Base-by-base conservation (phyloP, 768 basidiomycete genomes). In the Wakefieldia striispora region DNA sequence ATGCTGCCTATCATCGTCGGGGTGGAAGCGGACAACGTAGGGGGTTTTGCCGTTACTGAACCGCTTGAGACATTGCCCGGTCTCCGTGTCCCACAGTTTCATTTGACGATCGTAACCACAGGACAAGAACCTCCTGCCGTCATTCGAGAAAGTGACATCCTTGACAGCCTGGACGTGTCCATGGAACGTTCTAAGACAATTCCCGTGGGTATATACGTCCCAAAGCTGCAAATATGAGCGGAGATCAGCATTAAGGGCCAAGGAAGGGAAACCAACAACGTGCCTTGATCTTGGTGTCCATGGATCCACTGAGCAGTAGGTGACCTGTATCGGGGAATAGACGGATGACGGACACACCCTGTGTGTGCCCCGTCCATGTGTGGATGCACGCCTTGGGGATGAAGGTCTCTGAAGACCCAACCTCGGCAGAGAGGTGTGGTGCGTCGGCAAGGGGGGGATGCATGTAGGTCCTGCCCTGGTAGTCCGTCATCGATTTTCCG, bases 51-150 rank as follows among this genome's bases (percentile, higher is more conserved):
- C 97, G 61, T 97, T 98, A 56, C 89, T 87, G 72, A 98, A 99
- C 7, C 95, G 88, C 67, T 97, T 90, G 52, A 97, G 71, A 72
- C 97, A 98, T 72, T 97, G 91, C 1, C 94, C 95, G 0, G 97
- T 98, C 72, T 99, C 97, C 17, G 97, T 97, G 62, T 99, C 95
- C 97, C 97, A 99, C 12, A 97, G 77, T 70, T 99, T 99, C 85
- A 98, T 94, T 66, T 93, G 88, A 43, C 94, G 88, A 69, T 99
- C 97, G 61, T 97, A 98, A 43, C 83, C 86, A 57, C 95, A 95
- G 14, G 91, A 94, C 42, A 99, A 67, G 75, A 99, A 98, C 55
- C 77, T 79, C 31, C 78, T 79, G 2, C 97, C 97, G 55, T 92
- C 89, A 64, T 97, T 97, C 45, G 93, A 93, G 69, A 99, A 99